phyloP scores from a whole-genome alignment of 2,329 filamentous ascomycete genomes.

The Pestalotiopsis sp. region DNA sequence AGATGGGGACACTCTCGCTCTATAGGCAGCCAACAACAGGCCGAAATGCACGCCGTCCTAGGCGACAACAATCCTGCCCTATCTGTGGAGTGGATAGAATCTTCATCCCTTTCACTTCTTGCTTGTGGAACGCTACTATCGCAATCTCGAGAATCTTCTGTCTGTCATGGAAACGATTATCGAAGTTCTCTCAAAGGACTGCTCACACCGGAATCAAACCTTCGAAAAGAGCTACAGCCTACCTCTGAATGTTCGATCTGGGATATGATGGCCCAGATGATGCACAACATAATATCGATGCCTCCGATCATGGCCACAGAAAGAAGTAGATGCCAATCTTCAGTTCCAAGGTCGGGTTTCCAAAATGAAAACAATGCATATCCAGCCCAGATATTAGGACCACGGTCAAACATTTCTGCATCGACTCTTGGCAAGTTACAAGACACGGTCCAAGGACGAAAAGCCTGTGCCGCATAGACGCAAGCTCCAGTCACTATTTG shows the following conservation, averaged over 20 bases:
- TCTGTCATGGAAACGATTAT: too few relatives aligned
- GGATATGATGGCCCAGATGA: neutral
- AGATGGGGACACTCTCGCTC: neutral
- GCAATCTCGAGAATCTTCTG: too few relatives aligned
- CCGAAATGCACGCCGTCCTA: neutral
- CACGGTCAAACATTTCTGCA: neutral
- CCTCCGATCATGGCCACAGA: neutral
- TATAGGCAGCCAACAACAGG: neutral
- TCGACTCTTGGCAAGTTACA: neutral
- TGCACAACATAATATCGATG: neutral
- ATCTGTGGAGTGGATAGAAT: neutral
- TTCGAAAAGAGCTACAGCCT: too few relatives aligned
- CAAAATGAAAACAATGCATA: too few relatives aligned
- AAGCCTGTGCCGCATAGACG: neutral
- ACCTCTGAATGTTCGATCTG: too few relatives aligned
- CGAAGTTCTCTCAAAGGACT: too few relatives aligned
- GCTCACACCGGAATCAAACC: too few relatives aligned
- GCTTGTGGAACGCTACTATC: too few relatives aligned
- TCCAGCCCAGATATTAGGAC: neutral
- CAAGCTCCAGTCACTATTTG: neutral
- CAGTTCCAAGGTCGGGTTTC: neutral
- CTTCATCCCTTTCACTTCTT: too few relatives aligned
- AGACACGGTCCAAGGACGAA: neutral
- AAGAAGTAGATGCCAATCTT: neutral
- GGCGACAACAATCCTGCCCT: neutral